Conservation (phyloP, 176 grass and related monocot species). For the Aegilops umbellulata region DNA sequence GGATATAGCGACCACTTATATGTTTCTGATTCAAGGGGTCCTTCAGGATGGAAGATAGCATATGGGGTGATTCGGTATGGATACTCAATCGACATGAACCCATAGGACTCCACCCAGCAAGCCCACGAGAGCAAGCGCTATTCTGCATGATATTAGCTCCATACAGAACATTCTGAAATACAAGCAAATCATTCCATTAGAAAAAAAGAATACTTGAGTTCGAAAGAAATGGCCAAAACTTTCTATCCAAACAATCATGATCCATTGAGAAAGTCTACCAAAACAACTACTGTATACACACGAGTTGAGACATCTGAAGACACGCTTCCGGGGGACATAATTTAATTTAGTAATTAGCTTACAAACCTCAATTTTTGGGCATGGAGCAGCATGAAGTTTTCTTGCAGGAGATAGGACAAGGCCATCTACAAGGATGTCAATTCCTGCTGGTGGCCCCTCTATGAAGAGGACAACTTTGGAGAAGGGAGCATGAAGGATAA, state of each 20-base stretch:
- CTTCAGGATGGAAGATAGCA: conserved; percentile 47
- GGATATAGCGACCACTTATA: conserved; percentile 53
- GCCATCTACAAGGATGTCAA: conserved; percentile 86
- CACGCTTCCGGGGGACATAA: not conserved
- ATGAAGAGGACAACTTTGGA: conserved; percentile 75
- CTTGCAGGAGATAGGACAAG: conserved; percentile 58
- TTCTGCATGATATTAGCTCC: conserved; percentile 78
- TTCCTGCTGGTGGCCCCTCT: conserved; percentile 89
- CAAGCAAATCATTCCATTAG: conserved; percentile 27
- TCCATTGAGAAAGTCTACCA: not conserved
- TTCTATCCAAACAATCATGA: not conserved
- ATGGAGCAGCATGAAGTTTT: conserved; percentile 51
- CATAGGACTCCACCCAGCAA: conserved; percentile 82
- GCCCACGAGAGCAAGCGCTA: conserved; percentile 43
- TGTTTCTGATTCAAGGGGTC: conserved; percentile 32
- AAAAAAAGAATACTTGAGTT: not conserved
- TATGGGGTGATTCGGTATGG: conserved; percentile 53
- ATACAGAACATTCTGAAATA: conserved; percentile 65
- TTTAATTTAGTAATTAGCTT: conserved; percentile 19
- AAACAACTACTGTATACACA: conserved; percentile 6
- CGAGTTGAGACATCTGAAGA: not conserved
- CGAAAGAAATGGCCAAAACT: not conserved
- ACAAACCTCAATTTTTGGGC: conserved; percentile 64
- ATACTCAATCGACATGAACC: conserved; percentile 73
- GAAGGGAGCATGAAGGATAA: conserved; percentile 74